phyloP scores from a whole-genome alignment of 1,284 basidiomycete genomes.

The Hemileia vastatrix region DNA sequence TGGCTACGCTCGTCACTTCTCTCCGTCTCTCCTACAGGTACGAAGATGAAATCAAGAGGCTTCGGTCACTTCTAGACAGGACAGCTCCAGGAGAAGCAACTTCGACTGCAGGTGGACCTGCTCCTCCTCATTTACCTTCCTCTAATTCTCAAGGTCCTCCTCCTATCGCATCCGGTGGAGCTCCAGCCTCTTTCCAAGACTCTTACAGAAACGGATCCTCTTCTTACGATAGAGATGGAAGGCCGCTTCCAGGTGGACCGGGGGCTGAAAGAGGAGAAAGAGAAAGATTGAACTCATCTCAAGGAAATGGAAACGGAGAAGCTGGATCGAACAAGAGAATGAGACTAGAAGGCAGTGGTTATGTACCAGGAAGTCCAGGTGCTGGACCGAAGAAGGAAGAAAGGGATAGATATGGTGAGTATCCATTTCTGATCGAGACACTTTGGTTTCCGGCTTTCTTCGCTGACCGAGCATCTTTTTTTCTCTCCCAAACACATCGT shows the following conservation, averaged over 20 bases:
- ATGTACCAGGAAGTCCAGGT: neutral
- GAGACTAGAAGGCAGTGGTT: neutral
- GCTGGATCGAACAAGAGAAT: neutral
- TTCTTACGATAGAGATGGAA: neutral
- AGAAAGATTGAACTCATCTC: neutral
- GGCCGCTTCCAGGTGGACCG: neutral
- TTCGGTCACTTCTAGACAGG: constrained; percentile 57
- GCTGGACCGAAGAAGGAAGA: neutral
- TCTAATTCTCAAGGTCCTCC: neutral
- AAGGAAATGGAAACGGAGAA: neutral
- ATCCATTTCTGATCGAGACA: neutral
- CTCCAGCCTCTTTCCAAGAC: neutral
- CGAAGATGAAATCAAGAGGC: constrained; percentile 60
- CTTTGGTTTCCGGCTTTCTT: neutral
- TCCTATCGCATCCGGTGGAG: neutral
- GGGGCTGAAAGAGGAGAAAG: neutral
- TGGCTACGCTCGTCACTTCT: neutral
- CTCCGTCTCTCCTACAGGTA: constrained; percentile 49
- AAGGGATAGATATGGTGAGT: neutral
- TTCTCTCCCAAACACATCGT: constrained; percentile 5
- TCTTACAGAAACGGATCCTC: neutral
- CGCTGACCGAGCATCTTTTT: constrained; percentile 1
- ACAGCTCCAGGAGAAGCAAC: too few species aligned
- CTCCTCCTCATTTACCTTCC: neutral
- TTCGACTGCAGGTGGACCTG: neutral